Evolutionary conservation across 1,284 basidiomycete species (phyloP).

Genomic region (Apiotrichum montevideense): DNA sequence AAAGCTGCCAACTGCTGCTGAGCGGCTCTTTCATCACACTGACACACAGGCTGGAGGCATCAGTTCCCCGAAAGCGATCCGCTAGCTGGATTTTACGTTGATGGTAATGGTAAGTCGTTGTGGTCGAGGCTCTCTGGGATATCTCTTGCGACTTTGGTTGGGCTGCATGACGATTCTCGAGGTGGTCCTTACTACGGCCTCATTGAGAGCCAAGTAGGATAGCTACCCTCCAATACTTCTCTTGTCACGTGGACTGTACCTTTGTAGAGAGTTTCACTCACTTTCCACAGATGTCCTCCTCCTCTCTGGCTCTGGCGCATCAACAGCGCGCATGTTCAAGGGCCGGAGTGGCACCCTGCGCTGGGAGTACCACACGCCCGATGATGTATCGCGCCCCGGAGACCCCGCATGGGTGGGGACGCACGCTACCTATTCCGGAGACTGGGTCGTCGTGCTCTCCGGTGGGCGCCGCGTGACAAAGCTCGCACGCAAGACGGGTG

Average conservation of each 20-base stretch:
- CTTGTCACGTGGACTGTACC: conserved; percentile 52
- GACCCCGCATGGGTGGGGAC: conserved; percentile 48
- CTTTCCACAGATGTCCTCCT: conserved; percentile 57
- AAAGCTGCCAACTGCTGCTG: too few relatives aligned
- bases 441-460: conserved; percentile 31
- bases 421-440: conserved; percentile 45
- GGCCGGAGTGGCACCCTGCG: conserved; percentile 61
- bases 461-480: conserved; percentile 33
- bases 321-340: conserved; percentile 66
- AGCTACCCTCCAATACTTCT: too few relatives aligned
- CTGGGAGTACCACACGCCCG: conserved; percentile 53
- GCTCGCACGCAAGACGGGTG: conserved; percentile 27
- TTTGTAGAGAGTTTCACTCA: conserved; percentile 55
- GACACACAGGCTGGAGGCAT: conserved; percentile 47
- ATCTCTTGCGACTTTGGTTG: too few relatives aligned
- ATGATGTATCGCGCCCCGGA: neutral
- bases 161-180: too few relatives aligned
- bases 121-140: neutral
- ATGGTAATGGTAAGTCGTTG: conserved; percentile 54
- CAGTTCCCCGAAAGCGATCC: too few relatives aligned
- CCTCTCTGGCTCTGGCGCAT: conserved; percentile 68
- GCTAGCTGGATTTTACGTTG: conserved; percentile 54
- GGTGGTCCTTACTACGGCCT: too few relatives aligned
- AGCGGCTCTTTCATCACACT: conserved; percentile 3
- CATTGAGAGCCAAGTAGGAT: too few relatives aligned